Evolutionary conservation across 2,329 filamentous ascomycete species (phyloP), one percentile per base, ranked within the genome.

Genomic region (Didymellaceae sp.): DNA sequence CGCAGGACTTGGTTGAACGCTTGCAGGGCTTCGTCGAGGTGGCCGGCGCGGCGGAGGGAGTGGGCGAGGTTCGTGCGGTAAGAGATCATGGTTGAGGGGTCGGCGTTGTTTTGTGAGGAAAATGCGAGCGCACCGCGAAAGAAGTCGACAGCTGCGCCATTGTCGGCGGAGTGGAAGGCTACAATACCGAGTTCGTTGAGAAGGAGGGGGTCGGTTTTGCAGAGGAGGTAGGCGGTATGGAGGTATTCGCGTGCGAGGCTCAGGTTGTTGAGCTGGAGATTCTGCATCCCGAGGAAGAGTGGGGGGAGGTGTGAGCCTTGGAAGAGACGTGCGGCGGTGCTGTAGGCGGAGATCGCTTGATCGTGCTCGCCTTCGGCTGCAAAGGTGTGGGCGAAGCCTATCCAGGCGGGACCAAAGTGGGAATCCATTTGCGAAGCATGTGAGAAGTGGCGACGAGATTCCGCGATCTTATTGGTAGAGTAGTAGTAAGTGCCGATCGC

Each of bases 361-460:
- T 99, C 94, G 72, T 97, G 92, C 74, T 99, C 94, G 43, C 94
- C 94, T 72, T 99, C 94, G 9, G 91, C 92, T 1, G 94, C 94
- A 71, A 99, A 99, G 0, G 94, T 99, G 72, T 99, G 95, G 1
- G 94, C 94, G 68, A 99, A 99, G 1, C 95, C 94, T 58, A 99
- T 97, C 94, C 94, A 99, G 3, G 94, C 94, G 1, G 94, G 90
- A 0, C 93, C 93, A 65, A 96, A 99, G 75, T 97, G 93, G 6
- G 93, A 90, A 68, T 99, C 92, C 87, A 99, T 93, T 79, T 97
- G 89, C 59, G 90, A 96, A 4, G 95, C 90, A 75, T 99, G 99
- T 66, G 90, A 96, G 74, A 99, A 99, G 78, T 94, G 99, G 30
- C 93, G 86, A 9, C 94, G 86, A 8, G 95, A 92, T 75, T 99